Base-by-base conservation (phyloP, 768 basidiomycete species). In the Lepiota subincarnata region DNA sequence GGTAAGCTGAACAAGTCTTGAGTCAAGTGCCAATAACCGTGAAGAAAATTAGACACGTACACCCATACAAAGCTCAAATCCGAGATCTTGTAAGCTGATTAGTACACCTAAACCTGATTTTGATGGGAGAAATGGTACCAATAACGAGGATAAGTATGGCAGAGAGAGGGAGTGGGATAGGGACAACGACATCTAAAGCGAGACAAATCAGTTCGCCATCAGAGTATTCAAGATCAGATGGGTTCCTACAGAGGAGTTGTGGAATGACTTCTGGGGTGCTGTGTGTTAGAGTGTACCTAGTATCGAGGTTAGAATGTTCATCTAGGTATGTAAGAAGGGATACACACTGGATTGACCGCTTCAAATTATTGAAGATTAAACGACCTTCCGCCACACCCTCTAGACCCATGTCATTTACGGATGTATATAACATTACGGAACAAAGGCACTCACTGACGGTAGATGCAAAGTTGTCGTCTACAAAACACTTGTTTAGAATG, bases 91-190 rank as follows among this genome's bases (percentile, higher is more conserved):
- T 31, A 13, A 43, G 14, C 35, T 26, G 6, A 14, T 47, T 3
- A 16, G 45, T 39, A 37, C 37, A 49, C 26, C 7, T 6, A 10
- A 10, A n/a, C 28, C 38, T 18, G 20, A 41, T 43, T 53, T n/a
- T 10, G n/a, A 35, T 34, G 11, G 6, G 26, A 22, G 19, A 28
- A 18, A 6, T 28, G 4, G 48, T 50, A 84, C 84, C 84, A 53
- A 86, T 87, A 20, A 86, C 84, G 40, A 87, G 70, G 62, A 87
- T 86, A 34, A 86, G 73, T 54, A 87, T 86, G 8, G 85, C 85
- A 2, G 84, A 79, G 11, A 87, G 59, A 1, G 85, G 84, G 13
- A 84, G 71, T 6, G 85, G 85, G 16, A 87, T 71, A 1, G 85
- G 85, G 1, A 87, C 75, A 35, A 86, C 81, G 51, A 86, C 84